phyloP scores from a whole-genome alignment of 306 rosid species.

The Castanea mollissima region DNA sequence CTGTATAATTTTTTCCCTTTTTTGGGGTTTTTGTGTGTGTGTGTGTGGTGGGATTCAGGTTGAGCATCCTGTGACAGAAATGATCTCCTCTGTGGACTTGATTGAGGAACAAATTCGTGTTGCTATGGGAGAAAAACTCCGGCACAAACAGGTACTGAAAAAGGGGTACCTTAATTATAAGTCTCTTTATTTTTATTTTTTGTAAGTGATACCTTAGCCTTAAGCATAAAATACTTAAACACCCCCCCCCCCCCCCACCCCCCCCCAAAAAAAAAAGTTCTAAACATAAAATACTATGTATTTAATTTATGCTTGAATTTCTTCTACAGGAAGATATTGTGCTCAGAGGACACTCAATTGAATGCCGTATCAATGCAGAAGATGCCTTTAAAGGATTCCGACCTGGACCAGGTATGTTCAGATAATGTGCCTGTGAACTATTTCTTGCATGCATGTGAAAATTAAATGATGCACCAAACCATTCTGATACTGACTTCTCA shows the following conservation, averaged over 20 bases:
- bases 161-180: slow-evolving; percentile 20
- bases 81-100: slow-evolving; percentile 94
- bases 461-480: slow-evolving; percentile 4
- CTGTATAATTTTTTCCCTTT: background rate
- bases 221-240: too few relatives aligned
- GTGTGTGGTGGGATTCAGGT: slow-evolving; percentile 45
- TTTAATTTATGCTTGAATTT: slow-evolving; percentile 22
- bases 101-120: slow-evolving; percentile 95
- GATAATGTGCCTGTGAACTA: slow-evolving; percentile 12
- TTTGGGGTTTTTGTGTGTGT: background rate
- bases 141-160: slow-evolving; percentile 61
- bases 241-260: accelerated
- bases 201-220: too few relatives aligned
- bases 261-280: background rate
- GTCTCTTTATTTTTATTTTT: too few relatives aligned
- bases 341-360: slow-evolving; percentile 95
- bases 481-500: slow-evolving; percentile 11
- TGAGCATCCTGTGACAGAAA: slow-evolving; percentile 99
- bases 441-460: slow-evolving; percentile 12
- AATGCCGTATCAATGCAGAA: slow-evolving; percentile 98
- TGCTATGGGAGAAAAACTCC: slow-evolving; percentile 89
- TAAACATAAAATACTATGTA: background rate
- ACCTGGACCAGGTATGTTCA: slow-evolving; percentile 86
- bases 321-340: slow-evolving; percentile 81
- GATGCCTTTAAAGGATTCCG: slow-evolving; percentile 96